Conservation (phyloP, 306 rosid species). For the Lathyrus oleraceus region DNA sequence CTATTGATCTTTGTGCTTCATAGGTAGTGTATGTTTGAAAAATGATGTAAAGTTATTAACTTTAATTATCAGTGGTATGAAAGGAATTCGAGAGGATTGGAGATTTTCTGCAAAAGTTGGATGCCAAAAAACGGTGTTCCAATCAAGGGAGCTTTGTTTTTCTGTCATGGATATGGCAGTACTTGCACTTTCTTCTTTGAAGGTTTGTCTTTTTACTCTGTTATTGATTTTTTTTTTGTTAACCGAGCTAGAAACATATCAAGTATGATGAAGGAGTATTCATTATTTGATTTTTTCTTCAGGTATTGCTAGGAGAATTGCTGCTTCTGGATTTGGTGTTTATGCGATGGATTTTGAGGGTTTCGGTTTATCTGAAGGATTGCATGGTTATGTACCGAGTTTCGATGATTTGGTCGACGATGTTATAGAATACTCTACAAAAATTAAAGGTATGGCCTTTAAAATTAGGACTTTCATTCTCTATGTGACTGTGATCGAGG, state of each 20-base stretch:
- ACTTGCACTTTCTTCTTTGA: constrained; percentile 97
- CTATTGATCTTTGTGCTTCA: no score
- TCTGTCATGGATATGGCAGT: constrained; percentile 97
- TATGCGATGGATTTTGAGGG: constrained; percentile 88
- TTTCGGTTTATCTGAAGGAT: constrained; percentile 87
- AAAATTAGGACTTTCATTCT: neutral
- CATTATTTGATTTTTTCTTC: constrained; percentile 26
- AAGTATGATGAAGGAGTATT: neutral
- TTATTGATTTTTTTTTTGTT: neutral
- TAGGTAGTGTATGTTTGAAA: neutral
- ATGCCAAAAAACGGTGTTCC: constrained; percentile 57
- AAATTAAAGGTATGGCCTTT: constrained; percentile 55
- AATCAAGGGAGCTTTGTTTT: constrained; percentile 68
- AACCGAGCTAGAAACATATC: neutral
- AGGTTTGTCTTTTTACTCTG: constrained; percentile 53
- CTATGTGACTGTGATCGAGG: neutral
- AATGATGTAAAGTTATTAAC: neutral
- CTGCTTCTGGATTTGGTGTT: constrained; percentile 74
- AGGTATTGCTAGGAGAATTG: constrained; percentile 83
- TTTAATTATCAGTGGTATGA: constrained; percentile 65
- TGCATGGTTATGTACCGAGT: constrained; percentile 77
- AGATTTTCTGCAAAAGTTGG: constrained; percentile 93
- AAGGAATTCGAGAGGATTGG: constrained; percentile 73
- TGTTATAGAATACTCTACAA: constrained; percentile 67
- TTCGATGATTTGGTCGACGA: constrained; percentile 70